A percentile compares a stretch with the other conserved stretches of the same genome.
Conservation (phyloP, 2,329 filamentous ascomycete species). For the Pestalotiopsis sp. region DNA sequence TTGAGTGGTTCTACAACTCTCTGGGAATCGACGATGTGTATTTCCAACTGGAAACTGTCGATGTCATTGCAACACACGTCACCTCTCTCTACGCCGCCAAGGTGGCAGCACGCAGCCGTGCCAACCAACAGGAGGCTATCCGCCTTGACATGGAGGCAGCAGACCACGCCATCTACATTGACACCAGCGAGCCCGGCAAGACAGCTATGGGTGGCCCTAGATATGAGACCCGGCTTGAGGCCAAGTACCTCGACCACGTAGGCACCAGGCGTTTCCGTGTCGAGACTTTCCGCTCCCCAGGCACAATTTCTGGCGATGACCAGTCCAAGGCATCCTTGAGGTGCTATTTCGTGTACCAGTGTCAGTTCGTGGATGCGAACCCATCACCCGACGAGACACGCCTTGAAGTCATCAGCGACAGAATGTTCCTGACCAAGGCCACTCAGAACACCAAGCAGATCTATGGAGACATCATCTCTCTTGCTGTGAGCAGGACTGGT, state of each 20-base stretch:
- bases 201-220: slow-evolving; percentile 77
- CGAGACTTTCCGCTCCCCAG: slow-evolving; percentile 94
- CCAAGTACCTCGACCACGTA: slow-evolving; percentile 89
- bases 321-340: slow-evolving; percentile 81
- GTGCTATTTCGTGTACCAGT: slow-evolving; percentile 99
- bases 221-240: slow-evolving; percentile 91
- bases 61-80: slow-evolving; percentile 90
- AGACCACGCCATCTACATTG: slow-evolving; percentile 98
- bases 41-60: slow-evolving; percentile 86
- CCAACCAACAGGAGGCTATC: slow-evolving; percentile 94
- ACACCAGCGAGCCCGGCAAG: slow-evolving; percentile 89
- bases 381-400: slow-evolving; percentile 80
- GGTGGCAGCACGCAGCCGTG: slow-evolving; percentile 87
- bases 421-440: slow-evolving; percentile 92
- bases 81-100: slow-evolving; percentile 97
- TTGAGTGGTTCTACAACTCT: slow-evolving; percentile 96
- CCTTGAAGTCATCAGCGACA: slow-evolving; percentile 89
- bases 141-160: slow-evolving; percentile 91
- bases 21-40: slow-evolving; percentile 98
- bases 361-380: slow-evolving; percentile 79
- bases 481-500: slow-evolving; percentile 81
- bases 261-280: slow-evolving; percentile 82
- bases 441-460: slow-evolving; percentile 94
- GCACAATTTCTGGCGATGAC: slow-evolving; percentile 68
- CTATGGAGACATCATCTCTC: slow-evolving; percentile 90